Conservation (phyloP, 208 protist genomes). For the Leishmania aethiopica region DNA sequence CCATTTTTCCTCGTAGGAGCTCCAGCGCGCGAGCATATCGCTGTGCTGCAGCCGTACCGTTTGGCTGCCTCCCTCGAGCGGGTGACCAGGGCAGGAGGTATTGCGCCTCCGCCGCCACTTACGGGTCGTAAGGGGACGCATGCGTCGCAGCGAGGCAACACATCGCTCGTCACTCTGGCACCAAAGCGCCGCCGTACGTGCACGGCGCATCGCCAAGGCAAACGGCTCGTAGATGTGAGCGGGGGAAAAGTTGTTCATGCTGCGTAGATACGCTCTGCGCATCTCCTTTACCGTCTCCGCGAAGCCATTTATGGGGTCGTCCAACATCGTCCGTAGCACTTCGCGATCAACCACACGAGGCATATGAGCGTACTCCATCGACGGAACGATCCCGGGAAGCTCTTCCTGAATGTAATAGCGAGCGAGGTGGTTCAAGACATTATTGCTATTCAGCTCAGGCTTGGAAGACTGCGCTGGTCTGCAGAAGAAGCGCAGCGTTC, state of each 20-base stretch:
- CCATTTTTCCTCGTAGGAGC: conserved; percentile 15
- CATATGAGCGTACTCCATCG: conserved; percentile 36
- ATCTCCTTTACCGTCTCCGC: conserved; percentile 9
- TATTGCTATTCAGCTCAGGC: not conserved
- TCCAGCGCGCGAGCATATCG: conserved; percentile 11
- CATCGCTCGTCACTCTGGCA: conserved; percentile 9
- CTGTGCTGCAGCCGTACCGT: conserved; percentile 16
- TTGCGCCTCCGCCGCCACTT: conserved; percentile 1
- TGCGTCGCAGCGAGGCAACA: not conserved
- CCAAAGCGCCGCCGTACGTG: conserved; percentile 13
- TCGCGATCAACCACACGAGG: conserved; percentile 26
- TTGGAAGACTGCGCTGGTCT: not conserved
- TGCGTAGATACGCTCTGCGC: conserved; percentile 15
- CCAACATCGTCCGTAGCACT: conserved; percentile 16
- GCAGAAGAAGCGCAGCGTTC: not conserved
- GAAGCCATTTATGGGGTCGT: conserved; percentile 23
- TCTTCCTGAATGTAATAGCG: conserved; percentile 15
- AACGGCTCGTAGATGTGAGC: conserved; percentile 30
- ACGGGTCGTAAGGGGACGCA: conserved; percentile 8
- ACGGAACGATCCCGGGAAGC: conserved; percentile 25
- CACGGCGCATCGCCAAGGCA: conserved; percentile 33
- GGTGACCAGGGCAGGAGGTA: conserved; percentile 8
- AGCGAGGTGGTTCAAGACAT: conserved; percentile 23
- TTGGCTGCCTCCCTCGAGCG: conserved; percentile 11
- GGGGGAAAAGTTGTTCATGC: conserved; percentile 26